Base-by-base conservation (phyloP, 148 eudicot species). In the Talinum fruticosum region DNA sequence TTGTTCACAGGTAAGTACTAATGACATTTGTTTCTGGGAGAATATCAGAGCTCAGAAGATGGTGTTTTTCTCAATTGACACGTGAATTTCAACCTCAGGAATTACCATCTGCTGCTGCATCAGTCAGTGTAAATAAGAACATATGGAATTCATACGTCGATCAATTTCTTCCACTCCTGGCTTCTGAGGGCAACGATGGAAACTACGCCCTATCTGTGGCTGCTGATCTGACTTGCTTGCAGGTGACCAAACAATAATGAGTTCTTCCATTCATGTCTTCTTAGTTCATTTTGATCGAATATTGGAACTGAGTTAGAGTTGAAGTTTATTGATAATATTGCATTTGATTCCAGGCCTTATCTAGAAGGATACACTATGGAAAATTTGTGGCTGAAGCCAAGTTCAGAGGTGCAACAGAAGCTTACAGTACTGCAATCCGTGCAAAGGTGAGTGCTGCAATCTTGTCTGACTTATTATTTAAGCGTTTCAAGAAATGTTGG, bases 311-410 rank as follows among this genome's bases (percentile, higher is more conserved):
- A 57, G 64, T 57, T 5, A 8, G 8, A 23, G 26, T n/a, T 23
- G 16, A 18, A 62, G 33, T 10, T 8, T 12, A 28, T 61, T 13
- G 16, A 13, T 62, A n/a, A n/a, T n/a, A n/a, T n/a, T n/a, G 30
- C n/a, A n/a, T 72, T 44, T 32, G 6, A 18, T 78, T 81, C 62
- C 77, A 95, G 98, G 94, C 94, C 34, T 74, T 95, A 34, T 93
- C 99, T 2, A 92, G 90, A 79, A 89, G 99, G 70, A 92, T 95
- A 81, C 97, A 95, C 75, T 87, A 75, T 49, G 99, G 99, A 32
- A 94, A 89, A 78, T 95, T 82, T 72, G 99, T 92, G 2, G 99
- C 96, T 62, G 99, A 95, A 75, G 88, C 84, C 26, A 95, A 95
- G 87, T 95, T 83, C 83, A 71, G 64, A 72, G 87, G 75, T 15